Evolutionary conservation across 208 protist genomes (phyloP).

Genomic region (Trypanosoma melophagium): DNA sequence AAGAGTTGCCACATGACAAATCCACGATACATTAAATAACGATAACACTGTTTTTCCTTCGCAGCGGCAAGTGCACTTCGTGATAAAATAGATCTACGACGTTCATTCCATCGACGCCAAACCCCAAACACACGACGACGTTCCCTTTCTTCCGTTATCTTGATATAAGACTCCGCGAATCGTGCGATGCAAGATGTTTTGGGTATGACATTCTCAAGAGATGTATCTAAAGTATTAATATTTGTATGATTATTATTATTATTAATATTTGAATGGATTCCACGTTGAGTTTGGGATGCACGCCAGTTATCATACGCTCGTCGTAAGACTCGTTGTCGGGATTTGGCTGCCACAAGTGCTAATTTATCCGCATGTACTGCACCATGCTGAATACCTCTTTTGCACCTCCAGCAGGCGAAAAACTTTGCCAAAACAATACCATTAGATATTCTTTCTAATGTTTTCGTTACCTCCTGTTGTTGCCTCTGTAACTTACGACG

Average conservation of each 20-base stretch:
- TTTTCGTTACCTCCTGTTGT: slow-evolving; percentile 14
- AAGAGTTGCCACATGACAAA: slow-evolving; percentile 54
- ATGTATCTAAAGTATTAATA: neutral
- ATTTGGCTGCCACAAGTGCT: slow-evolving; percentile 14
- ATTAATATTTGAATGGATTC: neutral
- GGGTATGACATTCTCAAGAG: neutral
- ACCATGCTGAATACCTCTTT: neutral
- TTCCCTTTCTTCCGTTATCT: slow-evolving; percentile 19
- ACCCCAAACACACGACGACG: slow-evolving; percentile 27
- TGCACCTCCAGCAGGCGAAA: slow-evolving; percentile 43
- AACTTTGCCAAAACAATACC: slow-evolving; percentile 22
- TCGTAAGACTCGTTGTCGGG: slow-evolving; percentile 12
- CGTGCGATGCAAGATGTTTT: neutral
- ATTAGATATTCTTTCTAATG: slow-evolving; percentile 28
- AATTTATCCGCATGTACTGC: slow-evolving; percentile 6
- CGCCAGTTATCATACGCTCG: slow-evolving; percentile 23
- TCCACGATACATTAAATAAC: slow-evolving; percentile 36
- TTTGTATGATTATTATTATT: neutral
- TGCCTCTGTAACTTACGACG: slow-evolving; percentile 17
- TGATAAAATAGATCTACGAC: slow-evolving; percentile 24
- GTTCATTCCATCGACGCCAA: slow-evolving; percentile 53
- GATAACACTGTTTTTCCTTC: slow-evolving; percentile 34
- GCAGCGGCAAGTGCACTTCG: slow-evolving; percentile 49
- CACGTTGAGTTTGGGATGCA: neutral
- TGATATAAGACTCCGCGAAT: slow-evolving; percentile 24